Evolutionary conservation across 2,329 filamentous ascomycete species (phyloP).

Genomic region (Colletotrichum nymphaeae): DNA sequence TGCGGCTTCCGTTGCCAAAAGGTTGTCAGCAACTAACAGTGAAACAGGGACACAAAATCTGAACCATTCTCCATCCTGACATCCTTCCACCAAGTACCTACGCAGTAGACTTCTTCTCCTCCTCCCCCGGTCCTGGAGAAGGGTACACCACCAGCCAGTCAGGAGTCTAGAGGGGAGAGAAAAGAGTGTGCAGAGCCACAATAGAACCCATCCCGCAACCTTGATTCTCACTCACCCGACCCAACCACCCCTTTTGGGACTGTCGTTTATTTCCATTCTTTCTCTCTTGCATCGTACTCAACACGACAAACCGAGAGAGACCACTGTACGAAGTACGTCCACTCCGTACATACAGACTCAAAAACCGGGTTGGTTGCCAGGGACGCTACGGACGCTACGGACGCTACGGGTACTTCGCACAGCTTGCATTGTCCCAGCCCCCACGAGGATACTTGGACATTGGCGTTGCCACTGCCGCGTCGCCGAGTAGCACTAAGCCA

Average conservation of each 20-base stretch:
- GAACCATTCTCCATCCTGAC: neutral
- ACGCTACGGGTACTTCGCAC: neutral
- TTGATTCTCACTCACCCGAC: neutral
- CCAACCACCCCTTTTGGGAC: neutral
- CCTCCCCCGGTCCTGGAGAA: neutral
- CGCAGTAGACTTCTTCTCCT: no score
- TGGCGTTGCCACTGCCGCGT: constrained; percentile 14
- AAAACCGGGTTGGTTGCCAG: neutral
- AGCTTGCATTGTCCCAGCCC: constrained; percentile 8
- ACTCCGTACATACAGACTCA: neutral
- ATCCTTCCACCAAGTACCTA: no score
- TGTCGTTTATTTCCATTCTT: neutral
- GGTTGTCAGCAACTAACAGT: constrained; percentile 28
- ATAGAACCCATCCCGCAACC: neutral
- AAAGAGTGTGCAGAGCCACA: neutral
- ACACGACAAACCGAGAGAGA: neutral
- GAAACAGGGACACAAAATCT: constrained; percentile 25
- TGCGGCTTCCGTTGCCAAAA: neutral
- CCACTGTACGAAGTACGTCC: no score
- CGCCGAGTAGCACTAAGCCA: constrained; percentile 21
- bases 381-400: neutral
- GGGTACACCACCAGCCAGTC: no score
- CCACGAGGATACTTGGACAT: constrained; percentile 18
- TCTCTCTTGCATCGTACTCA: neutral
- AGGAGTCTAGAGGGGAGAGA: neutral